Evolutionary conservation across 2,329 filamentous ascomycete genomes (phyloP).

Genomic region (Emergomyces africanus): DNA sequence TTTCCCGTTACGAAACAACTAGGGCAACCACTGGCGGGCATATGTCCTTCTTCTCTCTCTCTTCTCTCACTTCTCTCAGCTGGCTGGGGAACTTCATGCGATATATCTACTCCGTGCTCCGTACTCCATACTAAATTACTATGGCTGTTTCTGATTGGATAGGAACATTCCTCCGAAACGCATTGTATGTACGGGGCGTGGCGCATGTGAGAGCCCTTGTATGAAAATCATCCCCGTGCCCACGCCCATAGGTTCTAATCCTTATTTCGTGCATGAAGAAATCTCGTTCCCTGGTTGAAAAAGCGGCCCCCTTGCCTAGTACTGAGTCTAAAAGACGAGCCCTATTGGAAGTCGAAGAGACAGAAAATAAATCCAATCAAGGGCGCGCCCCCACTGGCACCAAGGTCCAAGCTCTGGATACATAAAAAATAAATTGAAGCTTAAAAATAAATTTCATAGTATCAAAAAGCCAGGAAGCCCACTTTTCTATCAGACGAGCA

Average conservation of each 20-base stretch:
- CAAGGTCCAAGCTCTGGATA: not conserved
- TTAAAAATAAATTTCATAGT: not conserved
- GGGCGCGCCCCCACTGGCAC: no score
- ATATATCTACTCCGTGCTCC: no score
- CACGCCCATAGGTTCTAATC: not conserved
- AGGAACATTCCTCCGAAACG: not conserved
- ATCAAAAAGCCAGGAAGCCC: not conserved
- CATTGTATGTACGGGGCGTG: not conserved
- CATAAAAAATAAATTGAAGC: not conserved
- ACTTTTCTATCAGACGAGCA: not conserved
- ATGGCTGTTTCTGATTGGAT: not conserved
- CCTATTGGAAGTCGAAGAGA: no score
- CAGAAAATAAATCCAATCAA: no score
- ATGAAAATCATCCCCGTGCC: not conserved
- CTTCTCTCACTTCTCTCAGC: not conserved
- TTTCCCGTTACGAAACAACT: not conserved
- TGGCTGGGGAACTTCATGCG: not conserved
- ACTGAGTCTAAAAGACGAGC: no score
- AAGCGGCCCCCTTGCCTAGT: not conserved
- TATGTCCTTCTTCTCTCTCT: not conserved
- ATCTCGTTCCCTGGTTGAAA: not conserved
- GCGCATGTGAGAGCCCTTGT: not conserved
- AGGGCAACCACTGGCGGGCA: not conserved
- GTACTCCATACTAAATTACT: no score
- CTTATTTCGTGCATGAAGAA: not conserved